Evolutionary conservation across 768 basidiomycete species (phyloP).

Genomic region (Agaricus subrufescens): DNA sequence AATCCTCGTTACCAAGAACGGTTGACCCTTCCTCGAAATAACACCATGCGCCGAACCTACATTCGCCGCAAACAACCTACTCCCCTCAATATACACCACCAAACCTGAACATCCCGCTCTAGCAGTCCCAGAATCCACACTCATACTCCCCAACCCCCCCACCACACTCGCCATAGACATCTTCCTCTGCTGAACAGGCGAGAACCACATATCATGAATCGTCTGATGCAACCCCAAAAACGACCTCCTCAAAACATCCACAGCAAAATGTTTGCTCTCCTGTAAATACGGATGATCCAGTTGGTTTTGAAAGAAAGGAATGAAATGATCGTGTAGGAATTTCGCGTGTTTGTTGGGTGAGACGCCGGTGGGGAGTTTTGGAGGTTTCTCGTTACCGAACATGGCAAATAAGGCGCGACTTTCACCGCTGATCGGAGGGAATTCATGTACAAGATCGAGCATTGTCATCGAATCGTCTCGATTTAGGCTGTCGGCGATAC

Average conservation of each 20-base stretch:
- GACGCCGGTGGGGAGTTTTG: constrained; percentile 35
- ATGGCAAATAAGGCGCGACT: constrained; percentile 89
- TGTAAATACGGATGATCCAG: constrained; percentile 37
- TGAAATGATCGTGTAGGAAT: constrained; percentile 80
- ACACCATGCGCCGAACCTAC: constrained; percentile 87
- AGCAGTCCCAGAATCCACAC: constrained; percentile 44
- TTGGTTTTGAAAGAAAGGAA: constrained; percentile 55
- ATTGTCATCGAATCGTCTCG: constrained; percentile 75
- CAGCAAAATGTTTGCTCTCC: constrained; percentile 38
- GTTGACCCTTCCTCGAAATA: constrained; percentile 71
- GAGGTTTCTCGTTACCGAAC: constrained; percentile 75
- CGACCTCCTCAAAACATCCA: constrained; percentile 82
- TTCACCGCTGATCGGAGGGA: constrained; percentile 41
- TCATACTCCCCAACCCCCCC: constrained; percentile 22
- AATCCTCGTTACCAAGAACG: constrained; percentile 66
- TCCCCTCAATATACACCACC: constrained; percentile 78
- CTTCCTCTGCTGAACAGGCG: constrained; percentile 50
- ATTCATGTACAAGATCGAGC: constrained; percentile 90
- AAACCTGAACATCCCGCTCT: constrained; percentile 80
- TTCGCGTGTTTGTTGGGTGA: constrained; percentile 72
- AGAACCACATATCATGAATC: constrained; percentile 63
- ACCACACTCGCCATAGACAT: constrained; percentile 58
- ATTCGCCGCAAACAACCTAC: constrained; percentile 86
- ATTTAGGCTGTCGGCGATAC: constrained; percentile 91
- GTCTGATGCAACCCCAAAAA: constrained; percentile 86